Evolutionary conservation across 768 basidiomycete genomes (phyloP).

Genomic region (Pluteus cervinus): DNA sequence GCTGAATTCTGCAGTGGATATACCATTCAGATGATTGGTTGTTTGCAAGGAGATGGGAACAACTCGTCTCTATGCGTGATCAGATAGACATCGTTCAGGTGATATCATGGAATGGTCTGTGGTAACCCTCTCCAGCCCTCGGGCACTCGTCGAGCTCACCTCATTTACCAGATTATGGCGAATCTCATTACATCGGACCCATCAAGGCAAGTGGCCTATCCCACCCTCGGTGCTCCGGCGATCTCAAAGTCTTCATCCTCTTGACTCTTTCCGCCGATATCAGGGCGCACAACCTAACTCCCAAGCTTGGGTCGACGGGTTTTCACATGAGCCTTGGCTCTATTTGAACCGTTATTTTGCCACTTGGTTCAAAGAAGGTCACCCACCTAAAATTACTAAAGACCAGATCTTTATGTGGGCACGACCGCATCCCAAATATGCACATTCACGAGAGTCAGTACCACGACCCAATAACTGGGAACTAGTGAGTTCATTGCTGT

Average conservation of each 20-base stretch:
- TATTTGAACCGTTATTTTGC: constrained; percentile 51
- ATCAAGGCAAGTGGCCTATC: too few species aligned
- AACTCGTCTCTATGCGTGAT: constrained; percentile 40
- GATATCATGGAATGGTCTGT: constrained; percentile 66
- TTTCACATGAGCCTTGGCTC: constrained; percentile 36
- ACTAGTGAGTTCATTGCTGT: constrained; percentile 28
- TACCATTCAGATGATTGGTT: constrained; percentile 57
- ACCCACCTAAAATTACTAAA: constrained; percentile 37
- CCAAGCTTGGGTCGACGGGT: constrained; percentile 58
- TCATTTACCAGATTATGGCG: too few species aligned
- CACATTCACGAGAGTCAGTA: constrained; percentile 34
- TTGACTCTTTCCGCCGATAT: too few species aligned
- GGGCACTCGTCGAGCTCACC: too few species aligned
- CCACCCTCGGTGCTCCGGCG: too few species aligned
- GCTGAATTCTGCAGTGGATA: too few species aligned
- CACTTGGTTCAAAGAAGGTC: constrained; percentile 50
- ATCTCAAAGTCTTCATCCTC: too few species aligned
- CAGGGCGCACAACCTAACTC: constrained; percentile 56
- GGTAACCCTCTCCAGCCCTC: too few species aligned
- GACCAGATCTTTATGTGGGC: constrained; percentile 54
- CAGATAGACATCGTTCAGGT: constrained; percentile 38
- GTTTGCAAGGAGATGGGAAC: constrained; percentile 52
- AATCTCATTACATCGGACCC: constrained; percentile 72
- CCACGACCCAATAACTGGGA: constrained; percentile 39
- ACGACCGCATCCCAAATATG: constrained; percentile 41